Evolutionary conservation across 495 filamentous ascomycete species (phyloP).

Genomic region (Neurospora pannonica): DNA sequence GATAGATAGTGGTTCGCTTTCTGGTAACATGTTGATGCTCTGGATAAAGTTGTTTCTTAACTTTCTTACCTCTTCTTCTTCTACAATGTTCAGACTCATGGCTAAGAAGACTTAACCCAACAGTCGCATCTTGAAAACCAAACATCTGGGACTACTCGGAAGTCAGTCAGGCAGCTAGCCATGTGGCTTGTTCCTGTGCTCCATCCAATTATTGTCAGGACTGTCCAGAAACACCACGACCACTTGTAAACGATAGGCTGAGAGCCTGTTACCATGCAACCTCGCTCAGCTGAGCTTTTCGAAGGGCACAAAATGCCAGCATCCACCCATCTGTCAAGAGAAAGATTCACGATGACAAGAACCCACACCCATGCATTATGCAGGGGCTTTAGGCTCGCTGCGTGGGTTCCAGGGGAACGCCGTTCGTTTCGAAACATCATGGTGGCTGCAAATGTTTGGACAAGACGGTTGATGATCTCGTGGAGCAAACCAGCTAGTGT

Average conservation of each 20-base stretch:
- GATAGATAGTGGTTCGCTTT: too few relatives aligned
- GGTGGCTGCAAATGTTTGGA: too few relatives aligned
- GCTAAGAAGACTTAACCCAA: too few relatives aligned
- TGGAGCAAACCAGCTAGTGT: too few relatives aligned
- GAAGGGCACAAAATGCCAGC: background rate
- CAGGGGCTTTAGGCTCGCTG: background rate
- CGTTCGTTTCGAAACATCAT: background rate
- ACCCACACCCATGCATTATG: background rate
- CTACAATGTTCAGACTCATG: background rate
- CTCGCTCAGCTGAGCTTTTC: background rate
- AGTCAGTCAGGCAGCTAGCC: background rate
- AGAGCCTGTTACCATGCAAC: background rate
- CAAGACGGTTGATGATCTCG: too few relatives aligned
- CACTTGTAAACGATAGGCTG: background rate
- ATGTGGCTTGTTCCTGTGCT: background rate
- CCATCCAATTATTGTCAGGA: background rate
- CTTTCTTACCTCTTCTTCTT: background rate
- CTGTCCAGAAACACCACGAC: background rate
- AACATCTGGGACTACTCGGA: background rate
- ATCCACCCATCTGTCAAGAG: background rate
- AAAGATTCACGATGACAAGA: background rate
- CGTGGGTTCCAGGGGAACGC: background rate
- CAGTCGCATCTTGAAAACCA: background rate
- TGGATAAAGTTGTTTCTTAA: background rate
- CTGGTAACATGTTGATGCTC: too few relatives aligned